Conservation (phyloP, 495 filamentous ascomycete species). For the Daldinia caldariorum region DNA sequence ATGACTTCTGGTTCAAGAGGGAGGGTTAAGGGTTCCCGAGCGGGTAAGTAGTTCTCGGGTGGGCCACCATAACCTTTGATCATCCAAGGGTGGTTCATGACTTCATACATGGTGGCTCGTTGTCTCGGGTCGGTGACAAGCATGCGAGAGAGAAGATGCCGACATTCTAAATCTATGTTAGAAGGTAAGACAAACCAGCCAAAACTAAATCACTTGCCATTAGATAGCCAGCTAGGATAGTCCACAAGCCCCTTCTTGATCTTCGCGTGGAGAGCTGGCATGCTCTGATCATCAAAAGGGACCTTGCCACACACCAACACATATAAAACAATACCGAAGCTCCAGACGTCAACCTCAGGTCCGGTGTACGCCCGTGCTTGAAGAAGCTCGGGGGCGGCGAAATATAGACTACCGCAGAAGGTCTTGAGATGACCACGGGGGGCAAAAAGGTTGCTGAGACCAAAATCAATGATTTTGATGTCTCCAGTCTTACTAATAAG, state of each 20-base stretch:
- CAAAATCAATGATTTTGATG: slow-evolving; percentile 99
- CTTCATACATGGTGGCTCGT: slow-evolving; percentile 86
- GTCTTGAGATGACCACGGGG: slow-evolving; percentile 90
- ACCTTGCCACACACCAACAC: slow-evolving; percentile 98
- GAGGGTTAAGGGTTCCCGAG: slow-evolving; percentile 82
- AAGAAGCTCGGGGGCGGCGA: slow-evolving; percentile 93
- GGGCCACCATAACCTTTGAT: slow-evolving; percentile 87
- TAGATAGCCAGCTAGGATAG: slow-evolving; percentile 90
- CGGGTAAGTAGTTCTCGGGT: slow-evolving; percentile 89
- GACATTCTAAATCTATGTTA: slow-evolving; percentile 75
- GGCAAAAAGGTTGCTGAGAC: slow-evolving; percentile 94
- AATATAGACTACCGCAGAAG: slow-evolving; percentile 98
- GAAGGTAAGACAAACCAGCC: slow-evolving; percentile 21
- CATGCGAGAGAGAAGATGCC: slow-evolving; percentile 93
- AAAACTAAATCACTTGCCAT: slow-evolving; percentile 66
- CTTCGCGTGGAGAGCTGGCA: slow-evolving; percentile 98
- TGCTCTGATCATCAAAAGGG: slow-evolving; percentile 98
- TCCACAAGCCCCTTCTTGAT: slow-evolving; percentile 98
- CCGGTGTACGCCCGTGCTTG: slow-evolving; percentile 95
- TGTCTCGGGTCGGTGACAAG: slow-evolving; percentile 93
- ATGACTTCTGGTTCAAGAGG: slow-evolving; percentile 87
- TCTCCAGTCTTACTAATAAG: slow-evolving; percentile 99
- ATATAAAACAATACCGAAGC: slow-evolving; percentile 99
- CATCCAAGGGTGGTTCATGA: slow-evolving; percentile 98
- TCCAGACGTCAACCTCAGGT: slow-evolving; percentile 98